These are phyloP conservation scores for Pyrenula massariospora DNA, from an alignment of 495 filamentous ascomycete species.

Conservation along the genomic window DNA sequence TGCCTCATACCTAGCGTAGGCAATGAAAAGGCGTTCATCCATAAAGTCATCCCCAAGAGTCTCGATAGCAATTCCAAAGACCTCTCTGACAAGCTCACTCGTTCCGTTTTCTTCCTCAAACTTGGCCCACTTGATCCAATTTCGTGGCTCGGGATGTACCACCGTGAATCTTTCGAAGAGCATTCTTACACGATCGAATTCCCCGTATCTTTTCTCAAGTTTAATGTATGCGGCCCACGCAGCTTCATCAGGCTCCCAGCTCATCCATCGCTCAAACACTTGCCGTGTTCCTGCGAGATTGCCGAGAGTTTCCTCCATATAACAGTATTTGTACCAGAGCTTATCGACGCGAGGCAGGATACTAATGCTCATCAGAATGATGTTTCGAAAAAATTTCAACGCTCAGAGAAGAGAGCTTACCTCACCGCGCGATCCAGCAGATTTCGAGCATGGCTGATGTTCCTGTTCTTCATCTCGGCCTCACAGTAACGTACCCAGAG, in stretches of 20 bases:
- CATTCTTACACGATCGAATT: constrained; percentile 70
- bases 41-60: constrained; percentile 90
- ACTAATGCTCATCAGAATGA: no score
- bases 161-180: constrained; percentile 87
- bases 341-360: constrained; percentile 86
- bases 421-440: constrained; percentile 90
- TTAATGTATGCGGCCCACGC: constrained; percentile 96
- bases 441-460: constrained; percentile 96
- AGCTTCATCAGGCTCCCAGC: constrained; percentile 92
- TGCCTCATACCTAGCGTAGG: constrained; percentile 84
- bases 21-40: constrained; percentile 89
- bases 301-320: constrained; percentile 94
- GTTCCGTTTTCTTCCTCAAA: constrained; percentile 95
- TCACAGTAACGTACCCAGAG: constrained; percentile 87
- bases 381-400: no score
- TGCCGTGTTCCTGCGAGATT: constrained; percentile 88
- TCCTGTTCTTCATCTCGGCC: constrained; percentile 89
- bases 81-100: constrained; percentile 80
- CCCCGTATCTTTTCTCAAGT: constrained; percentile 86
- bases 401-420: no score
- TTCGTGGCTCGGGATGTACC: constrained; percentile 88
- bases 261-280: constrained; percentile 97
- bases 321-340: constrained; percentile 98
- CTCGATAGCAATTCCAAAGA: constrained; percentile 82
- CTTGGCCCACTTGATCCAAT: constrained; percentile 98